Evolutionary conservation across 2,329 filamentous ascomycete genomes (phyloP).

Genomic region (Fusarium domesticum): DNA sequence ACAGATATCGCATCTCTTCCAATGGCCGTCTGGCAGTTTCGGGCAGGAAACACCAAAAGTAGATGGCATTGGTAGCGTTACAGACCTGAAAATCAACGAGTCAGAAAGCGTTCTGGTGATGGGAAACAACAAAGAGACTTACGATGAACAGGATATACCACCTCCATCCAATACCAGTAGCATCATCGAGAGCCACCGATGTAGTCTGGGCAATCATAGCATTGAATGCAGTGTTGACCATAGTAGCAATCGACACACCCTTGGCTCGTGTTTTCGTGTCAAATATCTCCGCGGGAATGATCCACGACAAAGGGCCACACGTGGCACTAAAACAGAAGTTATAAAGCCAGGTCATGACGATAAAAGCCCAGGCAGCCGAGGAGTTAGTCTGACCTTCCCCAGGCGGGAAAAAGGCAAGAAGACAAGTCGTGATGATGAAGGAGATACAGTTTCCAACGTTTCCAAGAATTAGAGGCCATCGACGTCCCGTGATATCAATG

Average conservation of each 20-base stretch:
- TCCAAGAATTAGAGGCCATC: constrained; percentile 67
- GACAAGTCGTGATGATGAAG: constrained; percentile 16
- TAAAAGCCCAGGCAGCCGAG: constrained; percentile 38
- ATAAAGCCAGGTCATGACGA: constrained; percentile 14
- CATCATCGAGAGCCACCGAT: constrained; percentile 36
- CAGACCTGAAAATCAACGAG: constrained; percentile 1
- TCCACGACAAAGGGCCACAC: constrained; percentile 34
- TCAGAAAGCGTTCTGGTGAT: not conserved
- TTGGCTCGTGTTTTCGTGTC: constrained; percentile 71
- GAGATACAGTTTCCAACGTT: constrained; percentile 68
- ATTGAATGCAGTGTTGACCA: constrained; percentile 70
- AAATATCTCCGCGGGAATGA: constrained; percentile 67
- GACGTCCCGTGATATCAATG: constrained; percentile 66
- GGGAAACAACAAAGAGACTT: not conserved
- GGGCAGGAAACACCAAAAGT: constrained; percentile 63
- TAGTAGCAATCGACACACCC: constrained; percentile 69
- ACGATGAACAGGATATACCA: constrained; percentile 42
- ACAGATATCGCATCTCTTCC: constrained; percentile 57
- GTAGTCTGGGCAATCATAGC: constrained; percentile 67
- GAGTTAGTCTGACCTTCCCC: constrained; percentile 1
- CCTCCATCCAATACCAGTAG: constrained; percentile 35
- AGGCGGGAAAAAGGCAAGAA: constrained; percentile 16
- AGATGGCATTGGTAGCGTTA: constrained; percentile 33
- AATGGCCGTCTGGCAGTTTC: constrained; percentile 63
- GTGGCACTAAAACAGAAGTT: constrained; percentile 16